Percentiles rank a stretch among this genome's conserved stretches.
Evolutionary conservation across 2,329 filamentous ascomycete genomes (phyloP).

Genomic region (Clonostachys rhizophaga): DNA sequence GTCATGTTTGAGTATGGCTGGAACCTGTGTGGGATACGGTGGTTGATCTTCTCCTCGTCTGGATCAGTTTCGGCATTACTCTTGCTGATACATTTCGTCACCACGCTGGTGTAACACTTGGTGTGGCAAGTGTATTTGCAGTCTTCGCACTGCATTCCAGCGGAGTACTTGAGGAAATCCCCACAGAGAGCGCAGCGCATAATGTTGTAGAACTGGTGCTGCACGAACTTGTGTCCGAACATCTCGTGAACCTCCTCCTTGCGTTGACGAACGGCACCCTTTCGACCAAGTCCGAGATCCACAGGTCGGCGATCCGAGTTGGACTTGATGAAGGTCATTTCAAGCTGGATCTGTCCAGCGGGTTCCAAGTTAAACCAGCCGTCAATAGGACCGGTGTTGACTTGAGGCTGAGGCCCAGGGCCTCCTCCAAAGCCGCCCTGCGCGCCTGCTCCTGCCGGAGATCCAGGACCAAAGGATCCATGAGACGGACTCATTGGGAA

Average conservation of each 20-base stretch:
- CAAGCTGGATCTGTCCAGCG: slow-evolving; percentile 85
- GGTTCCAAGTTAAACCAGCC: slow-evolving; percentile 98
- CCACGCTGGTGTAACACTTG: slow-evolving; percentile 93
- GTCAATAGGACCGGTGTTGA: slow-evolving; percentile 65
- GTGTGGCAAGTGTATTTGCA: slow-evolving; percentile 99
- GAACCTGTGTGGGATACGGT: slow-evolving; percentile 96
- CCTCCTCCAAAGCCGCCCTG: slow-evolving; percentile 24
- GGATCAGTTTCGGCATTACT: slow-evolving; percentile 98
- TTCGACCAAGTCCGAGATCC: slow-evolving; percentile 86
- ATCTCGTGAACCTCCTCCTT: slow-evolving; percentile 99
- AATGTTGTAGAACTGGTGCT: slow-evolving; percentile 99
- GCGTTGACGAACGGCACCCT: slow-evolving; percentile 92
- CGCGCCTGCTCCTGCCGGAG: slow-evolving; percentile 30
- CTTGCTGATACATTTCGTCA: slow-evolving; percentile 99
- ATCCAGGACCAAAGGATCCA: slow-evolving; percentile 30
- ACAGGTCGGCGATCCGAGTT: slow-evolving; percentile 77
- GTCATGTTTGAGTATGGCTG: slow-evolving; percentile 96
- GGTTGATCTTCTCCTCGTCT: slow-evolving; percentile 99
- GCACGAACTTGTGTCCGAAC: slow-evolving; percentile 98
- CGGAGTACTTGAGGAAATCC: slow-evolving; percentile 97
- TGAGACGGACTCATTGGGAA: slow-evolving; percentile 52
- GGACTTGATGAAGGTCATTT: slow-evolving; percentile 89
- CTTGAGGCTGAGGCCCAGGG: slow-evolving; percentile 40
- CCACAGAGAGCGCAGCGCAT: slow-evolving; percentile 98
- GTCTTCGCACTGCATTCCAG: slow-evolving; percentile 98